phyloP scores from a whole-genome alignment of 148 eudicot genomes.

The Linanthus parryae region DNA sequence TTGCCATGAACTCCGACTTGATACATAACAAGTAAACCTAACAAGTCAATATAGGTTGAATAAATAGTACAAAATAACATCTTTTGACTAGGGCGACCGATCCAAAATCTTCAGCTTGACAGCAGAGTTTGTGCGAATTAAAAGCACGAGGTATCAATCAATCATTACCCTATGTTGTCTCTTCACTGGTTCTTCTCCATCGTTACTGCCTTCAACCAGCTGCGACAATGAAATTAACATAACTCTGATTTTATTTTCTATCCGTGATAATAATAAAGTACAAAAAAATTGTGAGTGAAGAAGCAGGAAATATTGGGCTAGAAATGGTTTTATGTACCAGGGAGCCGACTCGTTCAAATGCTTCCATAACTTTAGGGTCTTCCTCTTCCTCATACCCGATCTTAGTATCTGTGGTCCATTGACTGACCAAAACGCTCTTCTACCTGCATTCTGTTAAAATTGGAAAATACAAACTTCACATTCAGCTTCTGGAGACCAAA shows the following conservation, averaged over 20 bases:
- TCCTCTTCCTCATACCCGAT: slow-evolving; percentile 91
- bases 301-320: neutral
- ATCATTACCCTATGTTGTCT: slow-evolving; percentile 14
- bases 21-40: no score
- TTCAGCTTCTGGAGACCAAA: no score
- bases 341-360: slow-evolving; percentile 86
- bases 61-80: no score
- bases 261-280: neutral
- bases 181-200: slow-evolving; percentile 20
- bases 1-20: no score
- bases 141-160: no score
- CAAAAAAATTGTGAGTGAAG: neutral
- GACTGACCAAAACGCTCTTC: slow-evolving; percentile 94
- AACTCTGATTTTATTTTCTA: no score
- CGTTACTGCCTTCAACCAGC: slow-evolving; percentile 55
- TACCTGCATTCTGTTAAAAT: slow-evolving; percentile 95
- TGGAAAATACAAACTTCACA: neutral
- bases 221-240: no score
- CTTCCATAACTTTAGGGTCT: slow-evolving; percentile 91
- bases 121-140: no score
- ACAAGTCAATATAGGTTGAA: no score
- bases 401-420: slow-evolving; percentile 93
- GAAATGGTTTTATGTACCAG: slow-evolving; percentile 43
- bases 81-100: no score
- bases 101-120: no score